These are phyloP conservation scores for Xylaria sp. DNA, from an alignment of 2,329 filamentous ascomycete genomes.

Conservation along the genomic window DNA sequence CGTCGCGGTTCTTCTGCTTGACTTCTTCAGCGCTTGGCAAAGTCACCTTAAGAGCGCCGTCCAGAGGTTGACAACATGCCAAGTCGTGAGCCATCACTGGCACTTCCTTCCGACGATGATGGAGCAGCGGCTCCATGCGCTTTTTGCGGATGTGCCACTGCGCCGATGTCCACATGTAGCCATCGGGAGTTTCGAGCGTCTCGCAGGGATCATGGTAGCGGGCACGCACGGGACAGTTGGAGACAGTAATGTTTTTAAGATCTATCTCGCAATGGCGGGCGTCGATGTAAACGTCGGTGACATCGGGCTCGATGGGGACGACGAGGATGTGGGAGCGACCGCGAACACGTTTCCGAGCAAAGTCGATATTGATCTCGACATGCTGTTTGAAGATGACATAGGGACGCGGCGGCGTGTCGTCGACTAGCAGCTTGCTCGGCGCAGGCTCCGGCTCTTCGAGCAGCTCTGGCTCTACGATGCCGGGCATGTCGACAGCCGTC, in stretches of 20 bases:
- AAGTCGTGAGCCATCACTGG: slow-evolving; percentile 51
- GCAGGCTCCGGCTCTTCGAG: slow-evolving; percentile 25
- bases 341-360: slow-evolving; percentile 65
- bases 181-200: slow-evolving; percentile 54
- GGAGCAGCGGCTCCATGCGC: slow-evolving; percentile 53
- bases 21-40: slow-evolving; percentile 36
- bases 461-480: slow-evolving; percentile 28
- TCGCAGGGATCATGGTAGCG: slow-evolving; percentile 62
- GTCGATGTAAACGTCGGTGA: slow-evolving; percentile 55
- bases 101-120: slow-evolving; percentile 48
- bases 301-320: slow-evolving; percentile 50
- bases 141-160: slow-evolving; percentile 72
- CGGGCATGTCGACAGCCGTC: slow-evolving; percentile 30
- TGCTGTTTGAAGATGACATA: slow-evolving; percentile 71
- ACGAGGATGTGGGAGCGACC: slow-evolving; percentile 80
- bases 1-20: slow-evolving; percentile 27
- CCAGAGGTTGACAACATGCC: slow-evolving; percentile 51
- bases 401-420: slow-evolving; percentile 33
- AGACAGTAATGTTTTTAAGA: slow-evolving; percentile 48
- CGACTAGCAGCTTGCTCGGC: slow-evolving; percentile 30
- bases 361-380: slow-evolving; percentile 85
- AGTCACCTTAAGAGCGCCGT: slow-evolving; percentile 44
- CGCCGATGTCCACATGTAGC: slow-evolving; percentile 59
- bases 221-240: slow-evolving; percentile 40
- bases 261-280: slow-evolving; percentile 59